phyloP scores from a whole-genome alignment of 148 eudicot genomes.

The Hydrangea macrophylla region DNA sequence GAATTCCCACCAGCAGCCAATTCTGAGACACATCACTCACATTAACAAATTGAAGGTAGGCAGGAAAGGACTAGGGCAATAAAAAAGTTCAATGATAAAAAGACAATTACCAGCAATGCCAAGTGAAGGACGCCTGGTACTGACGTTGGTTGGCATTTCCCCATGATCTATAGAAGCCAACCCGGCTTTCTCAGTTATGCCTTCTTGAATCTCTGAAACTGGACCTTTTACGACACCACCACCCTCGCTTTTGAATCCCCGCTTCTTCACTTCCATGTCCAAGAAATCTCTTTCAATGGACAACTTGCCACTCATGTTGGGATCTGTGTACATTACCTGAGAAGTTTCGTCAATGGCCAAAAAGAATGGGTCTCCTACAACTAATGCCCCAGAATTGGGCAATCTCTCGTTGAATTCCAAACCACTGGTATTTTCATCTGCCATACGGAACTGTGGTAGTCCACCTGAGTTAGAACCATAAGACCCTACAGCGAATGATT shows the following conservation, averaged over 20 bases:
- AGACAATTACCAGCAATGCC: slow-evolving; percentile 49
- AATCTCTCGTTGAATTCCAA: slow-evolving; percentile 43
- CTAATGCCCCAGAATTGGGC: slow-evolving; percentile 44
- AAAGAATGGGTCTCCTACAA: slow-evolving; percentile 37
- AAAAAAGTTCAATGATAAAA: background rate
- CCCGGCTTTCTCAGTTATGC: slow-evolving; percentile 37
- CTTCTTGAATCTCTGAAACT: slow-evolving; percentile 40
- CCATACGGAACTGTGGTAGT: slow-evolving; percentile 28
- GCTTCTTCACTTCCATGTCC: slow-evolving; percentile 33
- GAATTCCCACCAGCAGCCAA: slow-evolving; percentile 46
- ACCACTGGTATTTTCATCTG: slow-evolving; percentile 37
- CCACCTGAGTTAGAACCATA: slow-evolving; percentile 55
- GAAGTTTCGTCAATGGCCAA: slow-evolving; percentile 40
- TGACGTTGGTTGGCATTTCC: slow-evolving; percentile 38
- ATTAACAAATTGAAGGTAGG: too few relatives aligned
- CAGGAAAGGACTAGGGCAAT: background rate
- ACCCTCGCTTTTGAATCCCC: slow-evolving; percentile 30
- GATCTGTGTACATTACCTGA: slow-evolving; percentile 28
- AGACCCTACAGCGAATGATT: slow-evolving; percentile 40
- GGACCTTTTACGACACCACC: slow-evolving; percentile 34
- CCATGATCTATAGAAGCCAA: slow-evolving; percentile 34
- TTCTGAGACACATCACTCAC: slow-evolving; percentile 10
- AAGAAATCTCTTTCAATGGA: slow-evolving; percentile 32
- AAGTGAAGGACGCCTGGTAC: slow-evolving; percentile 44
- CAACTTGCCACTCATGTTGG: slow-evolving; percentile 33